These are phyloP conservation scores for Tilletia caries DNA, from an alignment of 1,284 basidiomycete species.

Conservation along the genomic window DNA sequence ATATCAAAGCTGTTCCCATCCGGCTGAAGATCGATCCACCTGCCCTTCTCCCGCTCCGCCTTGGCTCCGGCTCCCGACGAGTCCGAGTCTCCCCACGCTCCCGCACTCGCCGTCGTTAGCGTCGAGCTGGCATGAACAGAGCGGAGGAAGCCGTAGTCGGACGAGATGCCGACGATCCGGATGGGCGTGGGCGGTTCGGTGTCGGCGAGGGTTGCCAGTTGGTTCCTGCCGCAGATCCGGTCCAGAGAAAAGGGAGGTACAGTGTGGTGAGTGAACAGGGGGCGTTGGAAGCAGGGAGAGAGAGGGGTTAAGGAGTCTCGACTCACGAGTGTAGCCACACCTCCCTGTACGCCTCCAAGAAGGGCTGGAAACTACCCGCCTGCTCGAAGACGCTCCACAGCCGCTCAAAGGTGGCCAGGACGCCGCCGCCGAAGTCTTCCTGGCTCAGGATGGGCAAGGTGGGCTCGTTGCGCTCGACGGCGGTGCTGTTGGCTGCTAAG, in stretches of 20 bases:
- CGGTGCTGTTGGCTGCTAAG: conserved; percentile 39
- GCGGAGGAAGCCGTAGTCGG: conserved; percentile 79
- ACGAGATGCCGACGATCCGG: conserved; percentile 79
- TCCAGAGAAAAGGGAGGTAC: no score
- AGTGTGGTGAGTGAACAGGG: no score
- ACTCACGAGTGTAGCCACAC: conserved; percentile 85
- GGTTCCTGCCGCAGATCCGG: conserved; percentile 68
- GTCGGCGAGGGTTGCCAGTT: conserved; percentile 76
- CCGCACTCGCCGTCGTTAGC: conserved; percentile 22
- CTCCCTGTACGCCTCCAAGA: conserved; percentile 62
- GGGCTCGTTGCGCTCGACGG: conserved; percentile 19
- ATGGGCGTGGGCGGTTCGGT: conserved; percentile 68
- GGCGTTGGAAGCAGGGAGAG: neutral
- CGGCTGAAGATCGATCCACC: conserved; percentile 70
- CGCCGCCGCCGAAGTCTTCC: conserved; percentile 71
- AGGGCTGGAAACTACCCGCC: conserved; percentile 52
- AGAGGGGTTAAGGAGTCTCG: conserved; percentile 33
- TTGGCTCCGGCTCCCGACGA: neutral
- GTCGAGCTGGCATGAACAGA: conserved; percentile 62
- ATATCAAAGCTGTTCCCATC: conserved; percentile 97
- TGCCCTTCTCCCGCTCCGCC: conserved; percentile 19
- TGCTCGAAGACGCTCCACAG: conserved; percentile 73
- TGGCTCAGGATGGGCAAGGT: conserved; percentile 60
- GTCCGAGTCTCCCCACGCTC: conserved; percentile 29
- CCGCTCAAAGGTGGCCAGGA: conserved; percentile 73